phyloP scores from a whole-genome alignment of 306 rosid species.

The Ochetophila trinervis region DNA sequence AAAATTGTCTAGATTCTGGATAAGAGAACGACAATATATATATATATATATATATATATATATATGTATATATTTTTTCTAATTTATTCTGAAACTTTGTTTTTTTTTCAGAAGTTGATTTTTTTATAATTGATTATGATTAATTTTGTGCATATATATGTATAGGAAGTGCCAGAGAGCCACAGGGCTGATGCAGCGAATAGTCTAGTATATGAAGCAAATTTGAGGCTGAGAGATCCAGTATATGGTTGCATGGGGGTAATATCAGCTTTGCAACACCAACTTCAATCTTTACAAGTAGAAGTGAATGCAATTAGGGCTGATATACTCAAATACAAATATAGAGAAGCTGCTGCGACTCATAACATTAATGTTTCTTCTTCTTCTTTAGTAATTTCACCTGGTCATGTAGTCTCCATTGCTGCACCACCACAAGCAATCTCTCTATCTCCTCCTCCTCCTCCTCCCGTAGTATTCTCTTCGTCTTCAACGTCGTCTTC shows the following conservation, averaged over 20 bases:
- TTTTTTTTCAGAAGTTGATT: not conserved
- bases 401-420: slow-evolving; percentile 35
- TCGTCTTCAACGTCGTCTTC: slow-evolving; percentile 60
- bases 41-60: not conserved
- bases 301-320: slow-evolving; percentile 52
- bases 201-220: slow-evolving; percentile 86
- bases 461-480: slow-evolving; percentile 36
- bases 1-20: no score
- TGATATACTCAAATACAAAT: slow-evolving; percentile 57
- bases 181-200: slow-evolving; percentile 88
- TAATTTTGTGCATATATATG: no score
- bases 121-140: not conserved
- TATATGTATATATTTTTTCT: no score
- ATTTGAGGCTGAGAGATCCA: slow-evolving; percentile 80
- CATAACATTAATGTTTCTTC: no score
- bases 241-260: slow-evolving; percentile 93
- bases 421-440: slow-evolving; percentile 37
- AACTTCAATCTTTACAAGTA: slow-evolving; percentile 60
- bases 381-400: slow-evolving; percentile 52
- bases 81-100: no score
- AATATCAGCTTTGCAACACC: slow-evolving; percentile 75
- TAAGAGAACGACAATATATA: not conserved
- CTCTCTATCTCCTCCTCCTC: slow-evolving; percentile 28
- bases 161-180: slow-evolving; percentile 68
- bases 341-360: slow-evolving; percentile 58